Conservation (phyloP, 140 eudicot species). For the Senecio squalidus region DNA sequence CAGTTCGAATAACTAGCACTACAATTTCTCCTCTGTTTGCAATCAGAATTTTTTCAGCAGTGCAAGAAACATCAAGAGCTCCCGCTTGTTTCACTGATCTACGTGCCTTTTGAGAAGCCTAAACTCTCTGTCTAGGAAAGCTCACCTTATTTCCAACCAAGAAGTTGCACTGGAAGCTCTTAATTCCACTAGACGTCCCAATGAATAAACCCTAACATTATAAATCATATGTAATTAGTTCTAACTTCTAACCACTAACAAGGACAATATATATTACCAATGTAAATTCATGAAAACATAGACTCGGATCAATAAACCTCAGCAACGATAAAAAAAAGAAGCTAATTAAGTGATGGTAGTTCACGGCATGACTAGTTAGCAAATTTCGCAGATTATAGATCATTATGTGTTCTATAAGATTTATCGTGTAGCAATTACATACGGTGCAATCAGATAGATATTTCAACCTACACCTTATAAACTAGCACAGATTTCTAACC, state of each 20-base stretch:
- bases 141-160: constrained; percentile 58
- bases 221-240: constrained; percentile 2
- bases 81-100: constrained; percentile 54
- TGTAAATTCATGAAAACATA: not conserved
- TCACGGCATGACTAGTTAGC: not conserved
- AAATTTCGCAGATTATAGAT: not conserved
- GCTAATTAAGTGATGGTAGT: too few species aligned
- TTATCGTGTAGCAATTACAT: not conserved
- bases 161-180: constrained; percentile 75
- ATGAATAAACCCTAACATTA: constrained; percentile 55
- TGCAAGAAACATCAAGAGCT: constrained; percentile 62
- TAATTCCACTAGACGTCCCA: constrained; percentile 52
- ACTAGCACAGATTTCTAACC: not conserved
- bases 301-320: too few species aligned
- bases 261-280: not conserved
- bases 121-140: constrained; percentile 55
- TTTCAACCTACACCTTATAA: not conserved
- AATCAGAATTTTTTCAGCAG: constrained; percentile 71
- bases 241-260: too few species aligned
- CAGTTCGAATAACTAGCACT: constrained; percentile 95
- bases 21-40: constrained; percentile 99
- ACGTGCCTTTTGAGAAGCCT: constrained; percentile 37
- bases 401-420: not conserved
- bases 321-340: too few species aligned
- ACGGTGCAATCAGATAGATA: not conserved